These are phyloP conservation scores for Tricholoma furcatifolium DNA, from an alignment of 768 basidiomycete species.

Conservation along the genomic window DNA sequence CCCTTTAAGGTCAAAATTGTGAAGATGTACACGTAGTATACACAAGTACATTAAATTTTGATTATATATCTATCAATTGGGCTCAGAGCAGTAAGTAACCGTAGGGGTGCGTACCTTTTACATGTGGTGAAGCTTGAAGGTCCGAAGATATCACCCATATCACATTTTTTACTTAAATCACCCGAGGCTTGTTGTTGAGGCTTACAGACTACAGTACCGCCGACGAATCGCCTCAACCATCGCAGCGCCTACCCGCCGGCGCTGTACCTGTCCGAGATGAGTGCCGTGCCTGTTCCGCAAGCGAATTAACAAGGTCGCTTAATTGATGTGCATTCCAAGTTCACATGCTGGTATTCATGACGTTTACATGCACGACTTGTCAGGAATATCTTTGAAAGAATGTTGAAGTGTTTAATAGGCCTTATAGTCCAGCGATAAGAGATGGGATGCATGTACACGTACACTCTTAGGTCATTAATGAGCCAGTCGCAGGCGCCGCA, in stretches of 20 bases:
- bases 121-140: slow-evolving; percentile 4
- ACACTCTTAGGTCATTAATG: slow-evolving; percentile 6
- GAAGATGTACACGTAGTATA: too few relatives aligned
- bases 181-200: not conserved
- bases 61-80: not conserved
- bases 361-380: slow-evolving; percentile 10
- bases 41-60: too few relatives aligned
- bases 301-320: slow-evolving; percentile 12
- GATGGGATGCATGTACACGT: slow-evolving; percentile 10
- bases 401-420: not conserved
- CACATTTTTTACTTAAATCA: slow-evolving; percentile 3
- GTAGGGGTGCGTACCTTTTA: not conserved
- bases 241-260: slow-evolving; percentile 3
- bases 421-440: not conserved
- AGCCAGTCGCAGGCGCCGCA: not conserved
- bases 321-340: slow-evolving; percentile 7
- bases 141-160: slow-evolving; percentile 5
- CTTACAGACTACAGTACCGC: not conserved
- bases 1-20: too few relatives aligned
- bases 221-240: slow-evolving; percentile 7
- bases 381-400: slow-evolving; percentile 8
- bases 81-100: not conserved
- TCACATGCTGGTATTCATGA: slow-evolving; percentile 11
- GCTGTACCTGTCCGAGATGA: slow-evolving; percentile 10
- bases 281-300: slow-evolving; percentile 16